A percentile compares a stretch with the other conserved stretches of the same genome.
Evolutionary conservation across 306 rosid species (phyloP).

Genomic region (Quercus parvula): DNA sequence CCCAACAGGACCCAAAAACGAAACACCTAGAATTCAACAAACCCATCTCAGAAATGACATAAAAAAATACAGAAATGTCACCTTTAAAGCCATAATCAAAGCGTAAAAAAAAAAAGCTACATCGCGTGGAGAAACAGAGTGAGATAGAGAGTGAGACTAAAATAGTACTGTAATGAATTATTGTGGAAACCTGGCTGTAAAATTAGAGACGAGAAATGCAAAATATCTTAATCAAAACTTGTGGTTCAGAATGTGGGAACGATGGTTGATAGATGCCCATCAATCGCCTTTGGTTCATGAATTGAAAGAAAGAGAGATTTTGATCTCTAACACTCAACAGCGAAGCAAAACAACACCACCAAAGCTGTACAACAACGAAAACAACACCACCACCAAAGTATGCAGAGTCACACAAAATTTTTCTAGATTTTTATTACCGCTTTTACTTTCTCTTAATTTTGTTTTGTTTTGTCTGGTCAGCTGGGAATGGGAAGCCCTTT

Average conservation of each 20-base stretch:
- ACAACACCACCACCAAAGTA: neutral
- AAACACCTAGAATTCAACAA: neutral
- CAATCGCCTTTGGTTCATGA: slow-evolving; percentile 14
- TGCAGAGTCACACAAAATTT: neutral
- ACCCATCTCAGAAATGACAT: neutral
- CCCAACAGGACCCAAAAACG: too few relatives aligned
- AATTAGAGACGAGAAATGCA: neutral
- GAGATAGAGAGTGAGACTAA: neutral
- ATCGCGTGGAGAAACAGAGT: neutral
- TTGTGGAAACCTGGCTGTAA: neutral
- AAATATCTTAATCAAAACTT: slow-evolving; percentile 34
- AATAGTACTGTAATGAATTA: neutral
- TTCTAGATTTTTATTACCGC: neutral
- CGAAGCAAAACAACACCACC: neutral
- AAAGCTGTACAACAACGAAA: neutral
- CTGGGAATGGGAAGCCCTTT: too few relatives aligned
- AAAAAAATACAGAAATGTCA: neutral
- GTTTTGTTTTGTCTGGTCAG: neutral
- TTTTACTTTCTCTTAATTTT: neutral
- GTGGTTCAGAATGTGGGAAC: slow-evolving; percentile 12
- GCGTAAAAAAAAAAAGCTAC: neutral
- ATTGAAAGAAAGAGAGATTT: neutral
- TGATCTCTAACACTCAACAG: neutral
- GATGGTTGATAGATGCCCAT: slow-evolving; percentile 12
- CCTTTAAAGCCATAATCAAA: neutral